Base-by-base conservation (phyloP, 83 land plant species). In the Picea abies region DNA sequence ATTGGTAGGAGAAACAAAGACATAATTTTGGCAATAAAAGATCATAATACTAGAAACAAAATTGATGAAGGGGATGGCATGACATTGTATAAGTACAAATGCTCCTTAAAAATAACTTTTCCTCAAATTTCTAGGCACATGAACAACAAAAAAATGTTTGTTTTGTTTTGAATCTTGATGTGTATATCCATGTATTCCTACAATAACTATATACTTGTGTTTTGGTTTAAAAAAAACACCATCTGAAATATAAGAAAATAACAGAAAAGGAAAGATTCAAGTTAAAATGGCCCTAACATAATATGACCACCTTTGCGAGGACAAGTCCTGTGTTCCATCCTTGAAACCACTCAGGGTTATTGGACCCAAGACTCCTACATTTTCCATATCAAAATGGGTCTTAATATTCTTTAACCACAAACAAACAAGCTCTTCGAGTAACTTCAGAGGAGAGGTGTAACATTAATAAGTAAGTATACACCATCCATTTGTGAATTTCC, bases 381-480 rank as follows among this genome's bases (percentile, higher is more conserved):
- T 88, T 90, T 91, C 88, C 60, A 82, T 84, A 83, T 87, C 91
- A 84, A 84, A 89, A 83, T 87, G 89, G 20, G 81, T 79, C 12
- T 90, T 90, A 62, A 89, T 88, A 78, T 88, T 87, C 91, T 88
- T 81, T 22, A 64, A 17, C 10, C 49, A 41, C 41, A 71, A 19
- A 78, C 32, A 39, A 41, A 52, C 19, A 63, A 35, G 14, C 32
- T 17, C 7, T 82, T 35, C 26, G 20, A 85, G 41, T 6, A 26
- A n/a, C 26, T 83, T 44, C n/a, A 63, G 44, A 60, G 17, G 65
- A 49, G 41, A 47, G 5, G 26, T 16, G 15, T 56, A 22, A 49
- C 14, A 8, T 7, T 73, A 8, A 70, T 79, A 80, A 84, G 25
- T 1, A 62, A 60, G n/a, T 44, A 3, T 22, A 60, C 86, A 47